A percentile compares a stretch with the other conserved stretches of the same genome.
phyloP scores from a whole-genome alignment of 257 asterid genomes.

The Thymus quinquecostatus region DNA sequence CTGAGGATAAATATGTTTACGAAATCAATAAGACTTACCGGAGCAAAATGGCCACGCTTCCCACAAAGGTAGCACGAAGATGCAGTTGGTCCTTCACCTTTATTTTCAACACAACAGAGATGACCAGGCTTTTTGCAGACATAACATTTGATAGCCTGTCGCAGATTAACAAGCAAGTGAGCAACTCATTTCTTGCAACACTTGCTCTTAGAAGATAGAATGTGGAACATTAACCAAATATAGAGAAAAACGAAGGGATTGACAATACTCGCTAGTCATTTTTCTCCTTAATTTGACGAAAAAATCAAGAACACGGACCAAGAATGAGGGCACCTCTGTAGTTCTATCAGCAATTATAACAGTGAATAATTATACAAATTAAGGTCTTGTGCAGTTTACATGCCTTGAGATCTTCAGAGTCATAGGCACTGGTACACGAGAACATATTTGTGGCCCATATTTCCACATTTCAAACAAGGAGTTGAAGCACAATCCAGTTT shows the following conservation, averaged over 20 bases:
- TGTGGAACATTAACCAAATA: background rate
- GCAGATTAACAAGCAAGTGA: slow-evolving; percentile 19
- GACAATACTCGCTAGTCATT: background rate
- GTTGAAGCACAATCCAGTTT: slow-evolving; percentile 30
- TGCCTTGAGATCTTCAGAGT: slow-evolving; percentile 60
- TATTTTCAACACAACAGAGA: slow-evolving; percentile 46
- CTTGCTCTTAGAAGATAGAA: background rate
- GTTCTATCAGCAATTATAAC: background rate
- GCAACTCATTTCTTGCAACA: background rate
- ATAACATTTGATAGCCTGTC: slow-evolving; percentile 49
- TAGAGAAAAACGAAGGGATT: background rate
- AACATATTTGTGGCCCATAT: slow-evolving; percentile 45
- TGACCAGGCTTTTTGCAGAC: slow-evolving; percentile 52
- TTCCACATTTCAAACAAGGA: slow-evolving; percentile 51
- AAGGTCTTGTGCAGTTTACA: background rate
- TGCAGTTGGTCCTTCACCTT: slow-evolving; percentile 30
- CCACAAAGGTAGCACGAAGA: slow-evolving; percentile 59
- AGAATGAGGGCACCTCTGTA: background rate
- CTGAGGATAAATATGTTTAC: background rate
- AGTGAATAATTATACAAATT: background rate
- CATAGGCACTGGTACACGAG: slow-evolving; percentile 44
- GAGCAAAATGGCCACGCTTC: slow-evolving; percentile 45
- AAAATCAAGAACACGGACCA: background rate
- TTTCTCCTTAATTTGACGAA: background rate
- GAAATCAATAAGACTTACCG: slow-evolving; percentile 35